Evolutionary conservation across 2,329 filamentous ascomycete species (phyloP), one percentile per base, ranked within the genome.

Genomic region (Onygenales sp.): DNA sequence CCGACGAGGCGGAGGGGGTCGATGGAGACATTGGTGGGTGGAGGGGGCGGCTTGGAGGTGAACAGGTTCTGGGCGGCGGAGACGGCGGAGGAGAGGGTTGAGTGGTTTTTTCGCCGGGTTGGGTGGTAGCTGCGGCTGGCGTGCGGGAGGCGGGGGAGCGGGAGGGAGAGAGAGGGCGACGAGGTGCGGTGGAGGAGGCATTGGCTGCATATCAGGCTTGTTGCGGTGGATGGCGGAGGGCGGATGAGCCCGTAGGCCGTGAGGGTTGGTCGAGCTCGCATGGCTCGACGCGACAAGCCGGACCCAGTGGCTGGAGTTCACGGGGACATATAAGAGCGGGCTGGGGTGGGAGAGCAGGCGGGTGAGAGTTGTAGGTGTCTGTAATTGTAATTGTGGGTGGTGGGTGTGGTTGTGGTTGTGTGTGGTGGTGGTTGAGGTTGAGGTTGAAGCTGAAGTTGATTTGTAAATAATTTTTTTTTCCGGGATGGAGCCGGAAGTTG

Each of bases 1-100:
- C 88, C 92, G 36, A 97, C 91, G 36, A 88, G 86, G 57, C 88
- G 83, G 64, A 97, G 79, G 36, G 92, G 92, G 68, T 97, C 92
- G 73, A 95, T 82, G 54, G 81, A 80, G 11, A 43, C 34, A 14
- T 32, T 33, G 8, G 45, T 49, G 2, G 37, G 51, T 32, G 61
- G 71, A 39, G 74, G 62, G 39, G 17, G 33, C 2, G 37, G 37
- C 5, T n/a, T 43, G 21, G 71, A 73, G 13, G 66, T 62, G 59
- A 75, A 68, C 51, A 74, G 63, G 43, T 67, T 70, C 61, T 75
- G 81, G 43, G 81, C 80, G 40, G 79, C 78, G 45, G 77, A 76
- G 37, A 74, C 70, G 3, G 73, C 73, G 14, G 73, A 71, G 10
- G 71, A 69, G 52, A 74, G 69, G 51, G 71, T 58, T 51, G 65